A percentile compares a stretch with the other conserved stretches of the same genome.
Evolutionary conservation across 805 yeast species (phyloP).

Genomic region (Kregervanrija delftensis): DNA sequence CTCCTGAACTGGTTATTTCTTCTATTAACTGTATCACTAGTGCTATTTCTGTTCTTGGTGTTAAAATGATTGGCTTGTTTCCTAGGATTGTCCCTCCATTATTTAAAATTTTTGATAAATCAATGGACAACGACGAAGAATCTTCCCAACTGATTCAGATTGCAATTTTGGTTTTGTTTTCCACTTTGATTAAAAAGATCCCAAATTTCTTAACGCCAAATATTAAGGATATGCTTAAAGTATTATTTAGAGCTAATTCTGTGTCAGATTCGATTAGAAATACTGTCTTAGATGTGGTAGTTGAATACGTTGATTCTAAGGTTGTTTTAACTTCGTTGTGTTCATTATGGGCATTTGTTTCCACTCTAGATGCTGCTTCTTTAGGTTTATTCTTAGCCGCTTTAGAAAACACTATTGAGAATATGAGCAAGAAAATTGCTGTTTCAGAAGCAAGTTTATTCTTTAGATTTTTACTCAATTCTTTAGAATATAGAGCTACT

Average conservation of each 20-base stretch:
- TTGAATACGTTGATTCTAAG: slow-evolving; percentile 61
- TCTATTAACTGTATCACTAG: slow-evolving; percentile 68
- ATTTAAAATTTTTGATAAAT: slow-evolving; percentile 48
- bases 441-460: slow-evolving; percentile 62
- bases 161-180: slow-evolving; percentile 62
- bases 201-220: slow-evolving; percentile 79
- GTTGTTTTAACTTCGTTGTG: slow-evolving; percentile 56
- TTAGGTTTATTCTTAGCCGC: slow-evolving; percentile 67
- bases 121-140: slow-evolving; percentile 23
- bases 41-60: slow-evolving; percentile 70
- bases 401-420: slow-evolving; percentile 59
- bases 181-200: slow-evolving; percentile 71
- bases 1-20: slow-evolving; percentile 62
- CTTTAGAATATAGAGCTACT: slow-evolving; percentile 65
- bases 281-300: slow-evolving; percentile 53
- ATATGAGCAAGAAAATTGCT: slow-evolving; percentile 67
- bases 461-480: slow-evolving; percentile 57
- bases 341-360: slow-evolving; percentile 50
- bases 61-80: slow-evolving; percentile 76
- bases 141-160: slow-evolving; percentile 48
- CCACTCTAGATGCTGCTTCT: slow-evolving; percentile 34
- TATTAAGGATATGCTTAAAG: slow-evolving; percentile 52
- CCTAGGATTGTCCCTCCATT: slow-evolving; percentile 79
- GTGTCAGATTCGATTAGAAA: slow-evolving; percentile 57
- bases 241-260: slow-evolving; percentile 48